Percentiles rank a stretch among this genome's conserved stretches.
These are phyloP conservation scores for Syzygium aqueum DNA, from an alignment of 345 rosid species.

Conservation along the genomic window DNA sequence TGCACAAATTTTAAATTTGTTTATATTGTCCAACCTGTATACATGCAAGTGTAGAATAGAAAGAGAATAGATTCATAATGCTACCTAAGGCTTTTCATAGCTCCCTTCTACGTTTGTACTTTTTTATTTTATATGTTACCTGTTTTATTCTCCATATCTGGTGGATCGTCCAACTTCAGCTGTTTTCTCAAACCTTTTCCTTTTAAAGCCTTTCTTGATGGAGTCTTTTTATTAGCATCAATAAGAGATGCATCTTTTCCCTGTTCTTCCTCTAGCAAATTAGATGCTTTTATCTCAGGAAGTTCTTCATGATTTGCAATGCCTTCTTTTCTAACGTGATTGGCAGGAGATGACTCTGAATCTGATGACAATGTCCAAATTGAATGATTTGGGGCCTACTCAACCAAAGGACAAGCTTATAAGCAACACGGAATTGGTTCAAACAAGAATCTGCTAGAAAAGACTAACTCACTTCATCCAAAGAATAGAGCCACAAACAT, in stretches of 20 bases:
- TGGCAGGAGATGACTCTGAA: slow-evolving; percentile 52
- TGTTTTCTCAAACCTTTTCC: slow-evolving; percentile 36
- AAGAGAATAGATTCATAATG: neutral
- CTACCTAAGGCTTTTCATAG: neutral
- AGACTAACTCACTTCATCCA: neutral
- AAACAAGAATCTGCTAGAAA: neutral
- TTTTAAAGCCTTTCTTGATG: slow-evolving; percentile 35
- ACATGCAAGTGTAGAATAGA: slow-evolving; percentile 1
- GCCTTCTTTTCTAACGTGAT: slow-evolving; percentile 8
- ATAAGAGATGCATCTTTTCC: slow-evolving; percentile 21
- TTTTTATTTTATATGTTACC: slow-evolving; percentile 3
- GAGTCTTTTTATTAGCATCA: slow-evolving; percentile 15
- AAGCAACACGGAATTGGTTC: neutral
- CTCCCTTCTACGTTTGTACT: neutral
- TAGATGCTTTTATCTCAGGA: slow-evolving; percentile 7
- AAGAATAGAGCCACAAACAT: neutral
- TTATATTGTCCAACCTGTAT: neutral
- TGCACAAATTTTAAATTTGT: slow-evolving; percentile 15
- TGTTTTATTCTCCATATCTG: slow-evolving; percentile 19
- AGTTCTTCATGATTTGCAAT: slow-evolving; percentile 4
- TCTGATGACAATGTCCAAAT: slow-evolving; percentile 57
- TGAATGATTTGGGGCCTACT: slow-evolving; percentile 33
- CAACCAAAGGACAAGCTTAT: slow-evolving; percentile 8
- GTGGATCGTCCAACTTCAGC: slow-evolving; percentile 14
- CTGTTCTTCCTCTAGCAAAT: slow-evolving; percentile 14